phyloP scores from a whole-genome alignment of 2,329 filamentous ascomycete genomes.

The Knoxdaviesia proteae region DNA sequence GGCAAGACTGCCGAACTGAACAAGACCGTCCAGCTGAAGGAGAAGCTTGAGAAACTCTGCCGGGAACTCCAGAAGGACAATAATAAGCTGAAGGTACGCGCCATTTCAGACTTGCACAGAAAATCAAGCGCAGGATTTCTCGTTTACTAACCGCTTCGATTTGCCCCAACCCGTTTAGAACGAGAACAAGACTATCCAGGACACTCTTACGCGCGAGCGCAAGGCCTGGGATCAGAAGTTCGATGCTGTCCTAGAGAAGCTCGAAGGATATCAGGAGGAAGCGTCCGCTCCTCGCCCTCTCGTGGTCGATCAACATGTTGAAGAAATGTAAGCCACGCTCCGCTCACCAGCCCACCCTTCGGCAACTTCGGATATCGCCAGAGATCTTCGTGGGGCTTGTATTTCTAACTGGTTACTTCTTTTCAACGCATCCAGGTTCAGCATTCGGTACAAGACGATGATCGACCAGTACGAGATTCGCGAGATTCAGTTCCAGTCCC shows the following conservation, averaged over 20 bases:
- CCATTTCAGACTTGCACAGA: background rate
- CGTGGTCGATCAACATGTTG: conserved; percentile 67
- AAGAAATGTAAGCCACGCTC: conserved; percentile 57
- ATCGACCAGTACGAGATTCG: conserved; percentile 93
- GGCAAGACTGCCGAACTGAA: conserved; percentile 69
- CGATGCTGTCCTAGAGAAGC: conserved; percentile 57
- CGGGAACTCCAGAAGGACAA: conserved; percentile 91
- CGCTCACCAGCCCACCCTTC: too few relatives aligned
- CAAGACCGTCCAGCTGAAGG: conserved; percentile 78
- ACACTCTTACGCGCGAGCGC: conserved; percentile 65
- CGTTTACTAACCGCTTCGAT: background rate
- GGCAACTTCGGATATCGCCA: too few relatives aligned
- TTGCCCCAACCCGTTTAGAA: conserved; percentile 28
- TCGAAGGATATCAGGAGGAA: conserved; percentile 74
- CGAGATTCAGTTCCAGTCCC: conserved; percentile 79
- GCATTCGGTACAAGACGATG: conserved; percentile 77
- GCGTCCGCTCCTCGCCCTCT: conserved; percentile 67
- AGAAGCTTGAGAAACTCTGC: conserved; percentile 92
- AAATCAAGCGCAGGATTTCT: background rate
- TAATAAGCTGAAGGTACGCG: conserved; percentile 79
- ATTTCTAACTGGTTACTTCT: background rate
- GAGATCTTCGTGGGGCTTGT: background rate
- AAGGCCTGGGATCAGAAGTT: conserved; percentile 71
- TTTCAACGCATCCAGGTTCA: conserved; percentile 34
- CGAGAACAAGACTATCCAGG: conserved; percentile 82